Base-by-base conservation (phyloP, 2,329 filamentous ascomycete species). In the Botrytis cinerea region DNA sequence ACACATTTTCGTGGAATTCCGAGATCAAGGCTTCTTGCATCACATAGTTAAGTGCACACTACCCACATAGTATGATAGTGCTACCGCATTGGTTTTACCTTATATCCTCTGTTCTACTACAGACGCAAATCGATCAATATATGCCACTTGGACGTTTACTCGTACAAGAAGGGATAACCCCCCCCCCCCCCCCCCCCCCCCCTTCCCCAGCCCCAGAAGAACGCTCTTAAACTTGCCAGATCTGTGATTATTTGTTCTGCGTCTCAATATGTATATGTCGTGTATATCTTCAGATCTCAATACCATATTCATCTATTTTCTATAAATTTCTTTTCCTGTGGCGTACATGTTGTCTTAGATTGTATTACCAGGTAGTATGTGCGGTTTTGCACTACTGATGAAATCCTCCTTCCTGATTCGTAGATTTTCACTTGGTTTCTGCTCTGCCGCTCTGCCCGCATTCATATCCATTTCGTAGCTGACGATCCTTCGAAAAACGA, bases 371-470 rank as follows among this genome's bases (percentile, higher is more conserved):
- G 51, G 51, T 28, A 57, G 51, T 28, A 71, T 66, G 35, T 51
- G n/a, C n/a, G 43, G 48, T 18, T 22, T 38, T 54, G n/a, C 45
- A 35, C 20, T 60, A 48, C 38, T 5, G 45, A 57, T 28, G 45
- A 59, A 68, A 38, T 72, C 5, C 51, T 43, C 62, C 40, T 60
- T 68, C 70, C 62, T 69, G 71, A 72, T 72, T 68, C 54, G 71
- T 67, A 54, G 62, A 48, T 63, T 63, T 71, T 38, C 57, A 60
- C 38, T 46, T 45, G 38, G 28, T 60, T 70, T 61, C 68, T 46
- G 40, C 68, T 70, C 68, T 70, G 68, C 57, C 68, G 68, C 68
- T 62, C 54, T 61, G 68, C 40, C 68, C 40, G 68, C 68, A 70
- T 60, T 46, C 25, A 70, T 46, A n/a, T 35, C 51, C 51, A 70